Evolutionary conservation across 108 stramenopile genomes (phyloP).

Genomic region (Pelagomonas calceolata): DNA sequence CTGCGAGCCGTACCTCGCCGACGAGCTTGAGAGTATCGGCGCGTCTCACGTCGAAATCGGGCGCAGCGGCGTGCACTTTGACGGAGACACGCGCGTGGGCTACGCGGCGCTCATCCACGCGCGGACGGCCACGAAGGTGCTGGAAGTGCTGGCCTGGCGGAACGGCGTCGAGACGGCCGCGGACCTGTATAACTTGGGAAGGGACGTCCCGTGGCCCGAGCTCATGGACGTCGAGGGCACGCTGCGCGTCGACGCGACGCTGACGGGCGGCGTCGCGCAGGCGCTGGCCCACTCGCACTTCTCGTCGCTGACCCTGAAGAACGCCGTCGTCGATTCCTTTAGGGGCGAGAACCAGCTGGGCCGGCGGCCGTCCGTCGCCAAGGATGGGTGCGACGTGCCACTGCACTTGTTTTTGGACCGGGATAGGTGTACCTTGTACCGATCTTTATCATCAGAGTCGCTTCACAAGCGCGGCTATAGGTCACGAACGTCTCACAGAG

Average conservation of each 20-base stretch:
- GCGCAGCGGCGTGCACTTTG: background rate
- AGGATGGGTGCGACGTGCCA: background rate
- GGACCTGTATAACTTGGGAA: background rate
- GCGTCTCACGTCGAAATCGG: background rate
- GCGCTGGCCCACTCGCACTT: conserved; percentile 7
- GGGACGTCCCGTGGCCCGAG: background rate
- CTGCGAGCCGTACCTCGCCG: background rate
- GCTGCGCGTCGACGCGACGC: background rate
- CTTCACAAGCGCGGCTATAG: conserved; percentile 13
- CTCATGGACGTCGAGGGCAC: background rate
- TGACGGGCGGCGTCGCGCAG: background rate
- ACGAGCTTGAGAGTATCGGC: background rate
- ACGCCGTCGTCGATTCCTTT: conserved; percentile 10
- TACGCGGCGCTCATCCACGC: background rate
- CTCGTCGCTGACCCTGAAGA: conserved; percentile 11
- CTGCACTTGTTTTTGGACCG: conserved; percentile 1
- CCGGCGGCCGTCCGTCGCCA: conserved; percentile 1
- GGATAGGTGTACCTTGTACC: conserved; percentile 2
- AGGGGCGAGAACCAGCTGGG: background rate
- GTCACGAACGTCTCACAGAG: background rate
- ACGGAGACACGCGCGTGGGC: background rate
- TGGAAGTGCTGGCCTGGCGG: conserved; percentile 3
- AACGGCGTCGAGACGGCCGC: background rate
- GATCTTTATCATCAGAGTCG: conserved; percentile 1
- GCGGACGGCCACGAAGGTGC: background rate